Evolutionary conservation across 202 grass and related monocot genomes (phyloP).

Genomic region (Cymbopogon flexuosus): DNA sequence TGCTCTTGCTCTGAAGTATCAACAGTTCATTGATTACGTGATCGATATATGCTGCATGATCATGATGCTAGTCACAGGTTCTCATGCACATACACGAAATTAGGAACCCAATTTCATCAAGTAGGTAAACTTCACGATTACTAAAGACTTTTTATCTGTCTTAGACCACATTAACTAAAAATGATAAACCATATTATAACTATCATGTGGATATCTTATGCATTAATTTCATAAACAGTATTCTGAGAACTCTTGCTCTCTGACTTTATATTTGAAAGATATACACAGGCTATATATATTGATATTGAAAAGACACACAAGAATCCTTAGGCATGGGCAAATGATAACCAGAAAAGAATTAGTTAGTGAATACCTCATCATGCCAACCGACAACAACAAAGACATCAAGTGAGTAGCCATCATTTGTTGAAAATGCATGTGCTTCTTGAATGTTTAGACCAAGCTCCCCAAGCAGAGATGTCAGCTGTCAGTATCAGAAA

Average conservation of each 20-base stretch:
- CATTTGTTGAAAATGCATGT: conserved; percentile 96
- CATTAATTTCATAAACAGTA: background rate
- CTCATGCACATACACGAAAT: background rate
- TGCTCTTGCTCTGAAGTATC: background rate
- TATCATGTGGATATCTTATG: background rate
- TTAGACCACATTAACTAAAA: background rate
- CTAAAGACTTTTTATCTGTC: background rate
- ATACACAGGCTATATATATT: background rate
- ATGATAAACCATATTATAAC: background rate
- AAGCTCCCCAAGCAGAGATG: conserved; percentile 80
- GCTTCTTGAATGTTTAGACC: conserved; percentile 98
- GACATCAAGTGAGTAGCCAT: conserved; percentile 89
- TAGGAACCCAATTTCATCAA: background rate
- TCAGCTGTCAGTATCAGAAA: conserved; percentile 52
- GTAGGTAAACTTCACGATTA: background rate
- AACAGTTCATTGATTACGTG: background rate
- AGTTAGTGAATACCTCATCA: conserved; percentile 56
- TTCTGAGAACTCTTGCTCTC: background rate
- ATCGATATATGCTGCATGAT: background rate
- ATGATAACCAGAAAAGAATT: background rate
- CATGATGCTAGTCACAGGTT: background rate
- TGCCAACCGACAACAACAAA: conserved; percentile 96
- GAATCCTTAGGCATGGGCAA: background rate
- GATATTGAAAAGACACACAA: background rate
- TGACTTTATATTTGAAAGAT: background rate